These are phyloP conservation scores for Flaveria trinervia DNA, from an alignment of 129 eudicot species.

Conservation along the genomic window DNA sequence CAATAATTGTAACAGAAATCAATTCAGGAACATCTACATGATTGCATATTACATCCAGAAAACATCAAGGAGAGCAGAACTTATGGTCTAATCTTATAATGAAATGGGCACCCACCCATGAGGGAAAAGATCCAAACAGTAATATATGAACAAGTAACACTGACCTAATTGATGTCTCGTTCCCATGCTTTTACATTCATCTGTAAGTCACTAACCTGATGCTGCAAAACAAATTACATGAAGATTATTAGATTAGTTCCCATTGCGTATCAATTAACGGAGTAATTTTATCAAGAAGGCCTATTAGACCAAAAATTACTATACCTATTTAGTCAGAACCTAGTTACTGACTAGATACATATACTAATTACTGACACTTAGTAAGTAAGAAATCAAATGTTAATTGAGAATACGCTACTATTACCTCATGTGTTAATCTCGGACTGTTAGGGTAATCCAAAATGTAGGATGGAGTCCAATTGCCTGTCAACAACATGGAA, in stretches of 20 bases:
- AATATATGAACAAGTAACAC: constrained; percentile 28
- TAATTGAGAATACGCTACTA: not conserved
- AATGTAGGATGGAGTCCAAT: constrained; percentile 24
- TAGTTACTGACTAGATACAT: not conserved
- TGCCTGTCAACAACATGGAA: constrained; percentile 25
- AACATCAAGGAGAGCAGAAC: constrained; percentile 3
- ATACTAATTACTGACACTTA: no score
- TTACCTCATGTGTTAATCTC: constrained; percentile 37
- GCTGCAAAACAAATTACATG: constrained; percentile 26
- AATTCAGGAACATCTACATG: constrained; percentile 17
- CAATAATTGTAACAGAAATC: constrained; percentile 7
- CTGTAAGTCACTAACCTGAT: constrained; percentile 22
- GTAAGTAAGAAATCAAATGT: not conserved
- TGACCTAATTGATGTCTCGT: constrained; percentile 34
- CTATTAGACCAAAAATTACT: not conserved
- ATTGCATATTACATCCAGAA: constrained; percentile 14
- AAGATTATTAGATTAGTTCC: not conserved
- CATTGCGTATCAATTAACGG: not conserved
- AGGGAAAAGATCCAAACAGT: constrained; percentile 15
- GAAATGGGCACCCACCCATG: constrained; percentile 33
- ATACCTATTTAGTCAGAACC: not conserved
- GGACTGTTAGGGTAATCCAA: constrained; percentile 30
- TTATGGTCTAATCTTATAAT: constrained; percentile 32
- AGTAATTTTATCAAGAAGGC: not conserved
- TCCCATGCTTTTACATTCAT: constrained; percentile 35